These are phyloP conservation scores for Orbilia blumenaviensis DNA, from an alignment of 2,329 filamentous ascomycete genomes.

Conservation along the genomic window DNA sequence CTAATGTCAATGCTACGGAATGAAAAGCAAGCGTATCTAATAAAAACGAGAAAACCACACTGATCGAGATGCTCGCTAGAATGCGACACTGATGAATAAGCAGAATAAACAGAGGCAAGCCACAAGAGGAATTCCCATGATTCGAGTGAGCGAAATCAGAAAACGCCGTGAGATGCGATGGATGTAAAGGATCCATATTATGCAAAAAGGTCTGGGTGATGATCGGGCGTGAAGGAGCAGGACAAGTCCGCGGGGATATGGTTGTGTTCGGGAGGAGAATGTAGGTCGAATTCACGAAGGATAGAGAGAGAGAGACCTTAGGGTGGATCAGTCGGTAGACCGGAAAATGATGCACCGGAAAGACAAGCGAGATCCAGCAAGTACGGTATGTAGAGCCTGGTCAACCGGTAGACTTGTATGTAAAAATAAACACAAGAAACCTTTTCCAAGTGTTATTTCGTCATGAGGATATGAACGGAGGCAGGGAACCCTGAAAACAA, in stretches of 20 bases:
- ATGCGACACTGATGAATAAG: conserved; percentile 1
- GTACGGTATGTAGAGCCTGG: not conserved
- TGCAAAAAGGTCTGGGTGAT: not conserved
- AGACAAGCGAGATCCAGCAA: not conserved
- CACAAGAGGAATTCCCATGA: conserved; percentile 5
- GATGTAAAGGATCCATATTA: not conserved
- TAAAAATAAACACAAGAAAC: not conserved
- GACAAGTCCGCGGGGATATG: not conserved
- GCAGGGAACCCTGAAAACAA: not conserved
- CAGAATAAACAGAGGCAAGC: conserved; percentile 2
- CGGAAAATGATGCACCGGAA: not conserved
- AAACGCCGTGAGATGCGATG: conserved; percentile 11
- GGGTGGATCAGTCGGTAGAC: not conserved
- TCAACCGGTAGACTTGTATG: not conserved
- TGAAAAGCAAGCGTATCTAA: conserved; percentile 6
- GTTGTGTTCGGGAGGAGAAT: not conserved
- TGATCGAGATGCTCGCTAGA: conserved; percentile 13
- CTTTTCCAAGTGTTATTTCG: not conserved
- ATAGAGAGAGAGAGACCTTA: not conserved
- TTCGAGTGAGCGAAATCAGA: conserved; percentile 3
- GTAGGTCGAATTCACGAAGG: not conserved
- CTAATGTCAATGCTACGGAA: conserved; percentile 4
- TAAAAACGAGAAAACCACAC: not conserved
- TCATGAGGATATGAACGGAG: not conserved
- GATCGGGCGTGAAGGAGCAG: not conserved